Evolutionary conservation across 345 rosid genomes (phyloP).

Genomic region (Hirschfeldia incana): DNA sequence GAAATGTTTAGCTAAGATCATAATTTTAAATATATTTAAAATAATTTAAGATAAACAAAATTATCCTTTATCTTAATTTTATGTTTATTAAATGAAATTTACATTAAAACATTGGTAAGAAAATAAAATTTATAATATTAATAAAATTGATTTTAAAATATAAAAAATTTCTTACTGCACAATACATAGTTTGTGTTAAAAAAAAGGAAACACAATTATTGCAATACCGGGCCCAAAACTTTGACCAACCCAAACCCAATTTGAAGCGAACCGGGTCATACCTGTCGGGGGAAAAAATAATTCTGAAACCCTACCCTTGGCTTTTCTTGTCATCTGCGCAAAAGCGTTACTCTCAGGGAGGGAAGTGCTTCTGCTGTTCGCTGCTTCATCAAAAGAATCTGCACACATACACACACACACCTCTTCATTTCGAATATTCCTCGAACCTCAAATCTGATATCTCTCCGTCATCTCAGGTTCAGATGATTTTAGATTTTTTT

Average conservation of each 20-base stretch:
- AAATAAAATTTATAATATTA: too few relatives aligned
- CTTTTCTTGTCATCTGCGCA: background rate
- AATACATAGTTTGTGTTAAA: too few relatives aligned
- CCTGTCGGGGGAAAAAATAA: background rate
- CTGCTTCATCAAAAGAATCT: constrained; percentile 15
- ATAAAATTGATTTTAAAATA: too few relatives aligned
- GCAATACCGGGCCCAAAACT: background rate
- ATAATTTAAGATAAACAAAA: too few relatives aligned
- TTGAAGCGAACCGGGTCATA: constrained; percentile 14
- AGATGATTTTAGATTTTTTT: background rate
- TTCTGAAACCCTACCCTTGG: constrained; percentile 19
- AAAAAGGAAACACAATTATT: background rate
- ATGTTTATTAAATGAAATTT: too few relatives aligned
- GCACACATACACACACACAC: constrained; percentile 33
- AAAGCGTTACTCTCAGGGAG: background rate
- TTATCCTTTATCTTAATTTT: too few relatives aligned
- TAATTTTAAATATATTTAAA: too few relatives aligned
- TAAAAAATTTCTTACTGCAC: too few relatives aligned
- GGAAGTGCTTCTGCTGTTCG: constrained; percentile 26
- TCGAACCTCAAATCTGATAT: background rate
- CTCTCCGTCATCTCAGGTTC: constrained; percentile 22
- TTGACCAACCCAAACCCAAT: constrained; percentile 30
- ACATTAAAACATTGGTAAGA: too few relatives aligned
- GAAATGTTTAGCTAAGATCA: too few relatives aligned
- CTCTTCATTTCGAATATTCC: constrained; percentile 2